phyloP scores from a whole-genome alignment of 495 filamentous ascomycete species.

The Hyaloscypha bicolor region DNA sequence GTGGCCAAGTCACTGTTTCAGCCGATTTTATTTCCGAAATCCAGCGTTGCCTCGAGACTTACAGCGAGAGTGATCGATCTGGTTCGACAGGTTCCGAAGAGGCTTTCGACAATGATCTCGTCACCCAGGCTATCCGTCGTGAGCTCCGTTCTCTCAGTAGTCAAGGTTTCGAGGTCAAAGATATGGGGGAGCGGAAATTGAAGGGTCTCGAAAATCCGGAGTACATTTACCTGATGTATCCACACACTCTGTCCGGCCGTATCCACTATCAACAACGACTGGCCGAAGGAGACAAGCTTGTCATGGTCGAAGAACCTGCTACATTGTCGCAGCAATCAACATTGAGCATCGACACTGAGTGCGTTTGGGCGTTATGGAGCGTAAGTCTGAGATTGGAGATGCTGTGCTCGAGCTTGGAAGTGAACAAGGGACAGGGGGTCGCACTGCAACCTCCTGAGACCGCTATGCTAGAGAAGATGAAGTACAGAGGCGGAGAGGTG shows the following conservation, averaged over 20 bases:
- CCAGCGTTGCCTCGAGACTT: constrained; percentile 84
- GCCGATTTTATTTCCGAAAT: constrained; percentile 97
- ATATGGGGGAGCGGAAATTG: constrained; percentile 88
- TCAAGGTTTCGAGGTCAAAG: constrained; percentile 95
- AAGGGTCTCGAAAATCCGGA: constrained; percentile 99
- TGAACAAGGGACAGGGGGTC: constrained; percentile 63
- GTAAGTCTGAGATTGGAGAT: constrained; percentile 88
- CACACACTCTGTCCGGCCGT: constrained; percentile 82
- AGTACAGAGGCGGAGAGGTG: constrained; percentile 78
- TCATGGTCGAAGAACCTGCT: constrained; percentile 26
- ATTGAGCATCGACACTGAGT: constrained; percentile 67
- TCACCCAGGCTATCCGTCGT: constrained; percentile 73
- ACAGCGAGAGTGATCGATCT: constrained; percentile 72
- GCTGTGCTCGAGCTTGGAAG: constrained; percentile 83
- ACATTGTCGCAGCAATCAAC: constrained; percentile 35
- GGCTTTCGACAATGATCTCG: constrained; percentile 67
- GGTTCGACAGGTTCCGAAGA: constrained; percentile 71
- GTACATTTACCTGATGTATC: constrained; percentile 90
- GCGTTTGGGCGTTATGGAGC: constrained; percentile 88
- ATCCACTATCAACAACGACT: constrained; percentile 56
- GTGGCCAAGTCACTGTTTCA: constrained; percentile 94
- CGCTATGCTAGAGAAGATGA: constrained; percentile 81
- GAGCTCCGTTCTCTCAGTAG: constrained; percentile 86
- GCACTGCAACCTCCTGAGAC: constrained; percentile 73
- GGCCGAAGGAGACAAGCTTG: constrained; percentile 24